These are phyloP conservation scores for Primulina huaijiensis DNA, from an alignment of 257 asterid genomes.

Conservation along the genomic window DNA sequence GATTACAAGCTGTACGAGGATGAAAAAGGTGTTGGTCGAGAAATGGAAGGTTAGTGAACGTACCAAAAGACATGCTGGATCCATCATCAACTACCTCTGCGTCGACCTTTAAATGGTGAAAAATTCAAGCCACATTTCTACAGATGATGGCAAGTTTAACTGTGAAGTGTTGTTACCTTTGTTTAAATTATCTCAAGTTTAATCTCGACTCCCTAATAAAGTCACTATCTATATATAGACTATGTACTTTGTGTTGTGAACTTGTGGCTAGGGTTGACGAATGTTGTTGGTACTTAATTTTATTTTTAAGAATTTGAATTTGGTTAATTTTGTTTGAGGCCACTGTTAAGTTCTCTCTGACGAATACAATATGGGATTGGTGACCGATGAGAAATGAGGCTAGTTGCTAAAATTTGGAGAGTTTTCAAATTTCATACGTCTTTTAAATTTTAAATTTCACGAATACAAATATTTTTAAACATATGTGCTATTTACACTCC, in stretches of 20 bases:
- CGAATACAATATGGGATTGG: too few species aligned
- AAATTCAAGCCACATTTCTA: slow-evolving; percentile 3
- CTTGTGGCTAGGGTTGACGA: too few species aligned
- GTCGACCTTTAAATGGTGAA: slow-evolving; percentile 55
- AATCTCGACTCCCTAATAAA: not conserved
- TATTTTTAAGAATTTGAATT: not conserved
- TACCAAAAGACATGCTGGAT: slow-evolving; percentile 79
- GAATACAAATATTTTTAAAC: too few species aligned
- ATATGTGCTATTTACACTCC: too few species aligned
- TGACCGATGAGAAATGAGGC: too few species aligned
- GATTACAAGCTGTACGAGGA: slow-evolving; percentile 53
- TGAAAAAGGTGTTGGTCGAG: slow-evolving; percentile 73
- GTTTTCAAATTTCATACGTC: too few species aligned
- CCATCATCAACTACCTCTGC: slow-evolving; percentile 70
- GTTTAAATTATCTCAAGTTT: not conserved
- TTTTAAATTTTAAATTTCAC: too few species aligned
- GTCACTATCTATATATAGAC: not conserved
- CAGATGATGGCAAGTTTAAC: slow-evolving; percentile 10
- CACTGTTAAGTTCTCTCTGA: not conserved
- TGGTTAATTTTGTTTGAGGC: not conserved
- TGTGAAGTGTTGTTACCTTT: slow-evolving; percentile 17
- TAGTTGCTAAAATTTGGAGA: too few species aligned
- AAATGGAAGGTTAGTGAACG: slow-evolving; percentile 71
- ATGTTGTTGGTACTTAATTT: not conserved
- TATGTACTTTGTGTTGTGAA: not conserved